Evolutionary conservation across 2,329 filamentous ascomycete species (phyloP).

Genomic region (Aspergillus pseudoterreus): DNA sequence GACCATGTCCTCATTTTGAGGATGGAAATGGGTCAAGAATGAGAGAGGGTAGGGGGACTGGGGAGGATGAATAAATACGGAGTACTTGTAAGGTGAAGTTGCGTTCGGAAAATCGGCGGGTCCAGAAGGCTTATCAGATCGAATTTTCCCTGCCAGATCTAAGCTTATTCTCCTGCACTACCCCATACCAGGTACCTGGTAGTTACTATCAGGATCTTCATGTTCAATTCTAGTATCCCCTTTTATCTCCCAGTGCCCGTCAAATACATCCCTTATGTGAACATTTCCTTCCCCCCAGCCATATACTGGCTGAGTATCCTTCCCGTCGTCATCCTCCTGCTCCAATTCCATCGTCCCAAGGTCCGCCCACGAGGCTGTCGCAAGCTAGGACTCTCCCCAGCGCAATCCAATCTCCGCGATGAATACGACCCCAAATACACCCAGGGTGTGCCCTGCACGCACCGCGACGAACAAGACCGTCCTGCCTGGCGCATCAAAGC

Average conservation of each 20-base stretch:
- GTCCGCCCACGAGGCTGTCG: slow-evolving; percentile 46
- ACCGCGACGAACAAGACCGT: slow-evolving; percentile 29
- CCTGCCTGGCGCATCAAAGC: slow-evolving; percentile 58
- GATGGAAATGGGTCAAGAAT: background rate
- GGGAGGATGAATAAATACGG: too few relatives aligned
- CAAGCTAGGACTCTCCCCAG: slow-evolving; percentile 47
- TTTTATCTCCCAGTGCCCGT: background rate
- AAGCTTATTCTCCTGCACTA: background rate
- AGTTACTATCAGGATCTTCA: background rate
- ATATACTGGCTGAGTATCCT: background rate
- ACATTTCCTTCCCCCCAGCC: background rate
- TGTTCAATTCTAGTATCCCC: background rate
- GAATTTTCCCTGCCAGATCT: background rate
- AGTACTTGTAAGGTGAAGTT: too few relatives aligned
- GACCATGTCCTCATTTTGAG: background rate
- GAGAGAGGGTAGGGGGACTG: too few relatives aligned
- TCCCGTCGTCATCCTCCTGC: background rate
- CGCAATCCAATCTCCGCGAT: slow-evolving; percentile 52
- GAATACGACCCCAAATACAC: slow-evolving; percentile 53
- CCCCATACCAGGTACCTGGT: background rate
- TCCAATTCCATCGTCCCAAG: slow-evolving; percentile 2
- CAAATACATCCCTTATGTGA: background rate
- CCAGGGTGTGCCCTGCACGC: slow-evolving; percentile 27
- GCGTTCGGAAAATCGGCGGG: too few relatives aligned
- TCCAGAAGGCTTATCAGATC: background rate